Conservation (phyloP, 2,329 filamentous ascomycete species). For the Fusarium tanahbumbuense region DNA sequence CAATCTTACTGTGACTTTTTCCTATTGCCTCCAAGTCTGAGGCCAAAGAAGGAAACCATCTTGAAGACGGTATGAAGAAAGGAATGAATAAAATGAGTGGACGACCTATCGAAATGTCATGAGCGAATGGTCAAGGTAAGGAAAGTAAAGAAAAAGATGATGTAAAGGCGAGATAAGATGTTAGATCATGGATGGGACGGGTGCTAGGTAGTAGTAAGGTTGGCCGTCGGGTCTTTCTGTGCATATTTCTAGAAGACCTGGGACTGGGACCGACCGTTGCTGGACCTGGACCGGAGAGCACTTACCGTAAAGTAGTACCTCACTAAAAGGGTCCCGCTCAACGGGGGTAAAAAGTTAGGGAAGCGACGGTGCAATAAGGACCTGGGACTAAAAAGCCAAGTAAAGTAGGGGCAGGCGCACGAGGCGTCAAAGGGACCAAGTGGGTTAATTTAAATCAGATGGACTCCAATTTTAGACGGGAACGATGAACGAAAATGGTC, state of each 20-base stretch:
- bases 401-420: conserved; percentile 21
- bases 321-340: conserved; percentile 31
- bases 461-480: conserved; percentile 32
- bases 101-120: conserved; percentile 15
- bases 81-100: not conserved
- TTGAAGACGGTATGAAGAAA: conserved; percentile 11
- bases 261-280: conserved; percentile 9
- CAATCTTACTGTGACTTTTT: conserved; percentile 63
- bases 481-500: not conserved
- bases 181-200: conserved; percentile 2
- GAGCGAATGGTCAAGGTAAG: not conserved
- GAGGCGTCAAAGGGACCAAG: conserved; percentile 32
- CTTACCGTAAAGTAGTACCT: conserved; percentile 32
- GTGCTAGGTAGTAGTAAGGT: not conserved
- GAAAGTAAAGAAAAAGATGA: not conserved
- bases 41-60: conserved; percentile 71
- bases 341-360: conserved; percentile 13
- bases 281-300: conserved; percentile 15
- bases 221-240: conserved; percentile 5
- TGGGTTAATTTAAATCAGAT: conserved; percentile 36
- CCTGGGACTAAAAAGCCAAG: not conserved
- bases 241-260: conserved; percentile 36
- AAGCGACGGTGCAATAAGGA: not conserved
- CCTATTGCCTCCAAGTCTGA: conserved; percentile 67
- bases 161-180: conserved; percentile 5